Evolutionary conservation across 805 yeast genomes (phyloP).

Genomic region (Candida railenensis): DNA sequence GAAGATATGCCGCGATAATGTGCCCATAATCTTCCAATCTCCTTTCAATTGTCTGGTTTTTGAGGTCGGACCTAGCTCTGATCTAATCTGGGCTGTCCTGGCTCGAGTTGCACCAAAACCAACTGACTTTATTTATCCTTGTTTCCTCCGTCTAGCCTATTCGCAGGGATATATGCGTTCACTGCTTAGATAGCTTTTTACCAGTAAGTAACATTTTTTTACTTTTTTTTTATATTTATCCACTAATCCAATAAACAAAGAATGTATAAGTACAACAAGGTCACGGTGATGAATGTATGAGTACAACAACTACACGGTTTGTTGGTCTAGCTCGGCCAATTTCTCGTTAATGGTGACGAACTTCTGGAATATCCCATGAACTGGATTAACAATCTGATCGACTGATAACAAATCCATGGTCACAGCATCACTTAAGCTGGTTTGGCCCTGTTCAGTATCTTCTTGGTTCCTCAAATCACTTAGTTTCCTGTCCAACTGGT

Average conservation of each 20-base stretch:
- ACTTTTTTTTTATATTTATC: slow-evolving; percentile 2
- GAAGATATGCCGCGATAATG: neutral
- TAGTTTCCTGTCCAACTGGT: neutral
- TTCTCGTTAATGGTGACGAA: slow-evolving; percentile 22
- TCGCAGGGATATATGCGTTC: no score
- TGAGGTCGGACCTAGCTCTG: neutral
- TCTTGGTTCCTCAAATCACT: neutral
- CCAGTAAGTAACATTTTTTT: neutral
- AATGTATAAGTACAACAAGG: neutral
- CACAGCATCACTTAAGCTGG: slow-evolving; percentile 6
- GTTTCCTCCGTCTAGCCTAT: neutral
- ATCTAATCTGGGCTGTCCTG: neutral
- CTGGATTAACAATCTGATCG: slow-evolving; percentile 21
- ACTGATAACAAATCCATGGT: slow-evolving; percentile 11
- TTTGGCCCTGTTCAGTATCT: neutral
- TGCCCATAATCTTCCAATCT: no score
- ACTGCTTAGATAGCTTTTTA: no score
- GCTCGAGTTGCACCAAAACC: neutral
- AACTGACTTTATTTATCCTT: neutral
- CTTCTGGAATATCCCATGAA: slow-evolving; percentile 22
- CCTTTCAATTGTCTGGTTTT: no score
- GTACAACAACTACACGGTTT: neutral
- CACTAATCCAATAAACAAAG: neutral
- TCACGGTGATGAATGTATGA: neutral
- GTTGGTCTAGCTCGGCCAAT: slow-evolving; percentile 9